Base-by-base conservation (phyloP, 2,329 filamentous ascomycete genomes). In the Aspergillus niger region DNA sequence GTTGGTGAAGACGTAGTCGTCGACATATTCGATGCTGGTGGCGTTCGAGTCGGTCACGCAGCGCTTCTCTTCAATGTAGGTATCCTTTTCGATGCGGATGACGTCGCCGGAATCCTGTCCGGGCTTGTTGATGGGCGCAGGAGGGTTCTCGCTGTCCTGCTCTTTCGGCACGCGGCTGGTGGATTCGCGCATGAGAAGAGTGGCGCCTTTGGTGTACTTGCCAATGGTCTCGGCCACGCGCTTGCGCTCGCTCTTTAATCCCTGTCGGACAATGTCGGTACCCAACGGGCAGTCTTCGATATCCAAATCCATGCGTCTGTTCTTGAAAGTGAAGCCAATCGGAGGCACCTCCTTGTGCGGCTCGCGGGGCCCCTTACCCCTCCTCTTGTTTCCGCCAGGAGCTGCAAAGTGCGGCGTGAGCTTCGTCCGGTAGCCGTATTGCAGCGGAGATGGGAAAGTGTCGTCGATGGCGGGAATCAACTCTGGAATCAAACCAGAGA, bases 261-360 rank as follows among this genome's bases (percentile, higher is more conserved):
- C 95, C 65, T 85, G 82, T 26, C 91, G 85, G 15, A 99, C 89
- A 39, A 91, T 90, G 30, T 91, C 88, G 2, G 95, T 99, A 54
- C 91, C 95, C 63, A 99, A 96, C 5, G 95, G 95, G 69, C 95
- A 99, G 74, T 98, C 93, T 75, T 99, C 95, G 65, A 99, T 98
- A 72, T 99, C 95, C 64, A 99, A 81, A 3, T 93, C 93, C 63
- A 83, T 83, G 59, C 89, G 84, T 51, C 85, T 86, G n/a, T 91
- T 91, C 77, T 97, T 98, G 64, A 85, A 83, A 83, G 92, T 95
- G 79, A 96, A 99, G 8, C 95, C 95, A 67, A 98, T 91, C 2
- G 89, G 85, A 0, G 95, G 95, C 3, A 90, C 83, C 58, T 83
- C 81, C 3, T 64, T 70, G 32, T 63, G 55, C 13, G 83, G 77